Conservation (phyloP, 495 filamentous ascomycete genomes). For the Apiosordaria backusii region DNA sequence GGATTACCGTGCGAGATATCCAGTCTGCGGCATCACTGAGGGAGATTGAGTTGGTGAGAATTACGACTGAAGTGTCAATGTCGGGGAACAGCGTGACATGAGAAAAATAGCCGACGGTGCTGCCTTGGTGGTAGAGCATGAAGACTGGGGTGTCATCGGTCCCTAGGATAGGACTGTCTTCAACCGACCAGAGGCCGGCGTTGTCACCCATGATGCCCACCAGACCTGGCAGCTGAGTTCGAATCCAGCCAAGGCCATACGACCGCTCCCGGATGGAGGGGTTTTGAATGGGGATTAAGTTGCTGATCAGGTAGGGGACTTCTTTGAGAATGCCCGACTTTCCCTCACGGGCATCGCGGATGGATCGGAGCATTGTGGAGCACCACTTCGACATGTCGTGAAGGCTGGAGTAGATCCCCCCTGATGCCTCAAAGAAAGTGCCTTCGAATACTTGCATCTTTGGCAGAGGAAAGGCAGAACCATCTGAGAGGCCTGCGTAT, state of each 20-base stretch:
- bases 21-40: constrained; percentile 32
- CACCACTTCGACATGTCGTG: constrained; percentile 16
- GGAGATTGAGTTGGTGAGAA: constrained; percentile 28
- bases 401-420: constrained; percentile 17
- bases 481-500: constrained; percentile 10
- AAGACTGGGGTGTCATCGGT: constrained; percentile 15
- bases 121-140: constrained; percentile 29
- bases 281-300: constrained; percentile 10
- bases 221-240: constrained; percentile 15
- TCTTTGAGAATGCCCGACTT: constrained; percentile 4
- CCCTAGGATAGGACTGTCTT: constrained; percentile 23
- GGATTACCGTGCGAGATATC: constrained; percentile 26
- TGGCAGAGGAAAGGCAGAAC: constrained; percentile 7
- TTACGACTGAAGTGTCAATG: constrained; percentile 25
- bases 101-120: constrained; percentile 19
- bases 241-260: constrained; percentile 20
- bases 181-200: constrained; percentile 7
- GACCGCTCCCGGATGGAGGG: constrained; percentile 8
- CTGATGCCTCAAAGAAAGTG: constrained; percentile 20
- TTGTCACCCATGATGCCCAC: constrained; percentile 22
- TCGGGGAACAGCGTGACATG: constrained; percentile 28
- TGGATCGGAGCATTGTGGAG: constrained; percentile 5
- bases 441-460: constrained; percentile 16
- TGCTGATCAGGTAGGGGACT: constrained; percentile 10
- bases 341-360: background rate